Evolutionary conservation across 805 yeast genomes (phyloP).

Genomic region (Hanseniaspora pseudoguilliermondii): DNA sequence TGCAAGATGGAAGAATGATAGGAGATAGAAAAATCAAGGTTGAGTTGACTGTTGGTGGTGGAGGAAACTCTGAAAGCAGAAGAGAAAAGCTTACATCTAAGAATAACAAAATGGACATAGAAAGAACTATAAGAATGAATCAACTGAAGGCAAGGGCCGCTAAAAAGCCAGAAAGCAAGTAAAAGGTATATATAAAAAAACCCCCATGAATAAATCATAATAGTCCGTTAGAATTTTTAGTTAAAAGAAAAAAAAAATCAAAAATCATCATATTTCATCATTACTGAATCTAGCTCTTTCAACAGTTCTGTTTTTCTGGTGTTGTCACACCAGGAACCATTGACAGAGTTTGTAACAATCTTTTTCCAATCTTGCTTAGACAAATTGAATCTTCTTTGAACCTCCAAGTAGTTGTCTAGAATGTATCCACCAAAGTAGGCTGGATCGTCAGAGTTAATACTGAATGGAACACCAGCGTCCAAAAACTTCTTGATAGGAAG

Average conservation of each 20-base stretch:
- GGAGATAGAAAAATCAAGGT: slow-evolving; percentile 76
- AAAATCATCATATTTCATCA: slow-evolving; percentile 27
- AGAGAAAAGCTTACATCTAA: slow-evolving; percentile 61
- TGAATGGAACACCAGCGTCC: slow-evolving; percentile 53
- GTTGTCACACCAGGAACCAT: slow-evolving; percentile 62
- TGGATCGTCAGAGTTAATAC: slow-evolving; percentile 68
- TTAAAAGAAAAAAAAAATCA: neutral
- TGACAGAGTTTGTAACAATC: slow-evolving; percentile 53
- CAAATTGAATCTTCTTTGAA: slow-evolving; percentile 55
- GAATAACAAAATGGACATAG: slow-evolving; percentile 61
- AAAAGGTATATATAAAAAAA: slow-evolving; percentile 11
- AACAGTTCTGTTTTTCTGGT: slow-evolving; percentile 41
- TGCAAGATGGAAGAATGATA: slow-evolving; percentile 65
- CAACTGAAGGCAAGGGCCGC: slow-evolving; percentile 32
- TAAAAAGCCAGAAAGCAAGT: neutral
- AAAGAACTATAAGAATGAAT: slow-evolving; percentile 46
- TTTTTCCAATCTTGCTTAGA: slow-evolving; percentile 45
- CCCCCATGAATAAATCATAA: neutral
- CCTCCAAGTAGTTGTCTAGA: slow-evolving; percentile 57
- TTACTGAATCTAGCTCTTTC: slow-evolving; percentile 32
- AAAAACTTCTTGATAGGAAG: slow-evolving; percentile 53
- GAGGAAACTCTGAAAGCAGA: slow-evolving; percentile 70
- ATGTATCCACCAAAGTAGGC: slow-evolving; percentile 81
- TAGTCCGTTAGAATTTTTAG: no score
- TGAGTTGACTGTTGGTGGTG: slow-evolving; percentile 96